Percentiles rank a stretch among this genome's conserved stretches.
These are phyloP conservation scores for Diaporthe vexans DNA, from an alignment of 2,329 filamentous ascomycete species.

Conservation along the genomic window DNA sequence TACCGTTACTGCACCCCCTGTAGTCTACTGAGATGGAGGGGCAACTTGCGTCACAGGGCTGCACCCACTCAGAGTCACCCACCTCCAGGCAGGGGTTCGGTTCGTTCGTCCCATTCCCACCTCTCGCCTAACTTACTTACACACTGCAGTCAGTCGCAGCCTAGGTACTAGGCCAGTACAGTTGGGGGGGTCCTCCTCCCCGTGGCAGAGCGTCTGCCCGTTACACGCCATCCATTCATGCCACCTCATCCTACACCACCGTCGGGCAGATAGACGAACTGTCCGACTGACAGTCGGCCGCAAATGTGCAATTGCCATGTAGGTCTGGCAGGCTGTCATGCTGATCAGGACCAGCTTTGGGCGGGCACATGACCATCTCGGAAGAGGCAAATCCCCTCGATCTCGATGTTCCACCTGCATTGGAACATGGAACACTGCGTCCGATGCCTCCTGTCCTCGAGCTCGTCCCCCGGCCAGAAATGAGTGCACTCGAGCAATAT, in stretches of 20 bases:
- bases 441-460: conserved; percentile 5
- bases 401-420: conserved; percentile 35
- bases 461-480: not conserved
- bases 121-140: not conserved
- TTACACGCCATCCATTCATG: not conserved
- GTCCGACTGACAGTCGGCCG: conserved; percentile 10
- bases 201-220: not conserved
- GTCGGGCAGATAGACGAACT: not conserved
- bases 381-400: conserved; percentile 17
- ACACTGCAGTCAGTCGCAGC: not conserved
- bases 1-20: not conserved
- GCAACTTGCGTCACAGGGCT: conserved; percentile 37
- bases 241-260: not conserved
- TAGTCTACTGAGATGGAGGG: conserved; percentile 18
- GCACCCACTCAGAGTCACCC: conserved; percentile 16
- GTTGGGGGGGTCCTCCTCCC: too few species aligned
- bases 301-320: not conserved
- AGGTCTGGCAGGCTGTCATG: conserved; percentile 33
- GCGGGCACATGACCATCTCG: conserved; percentile 33
- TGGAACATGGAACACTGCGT: not conserved
- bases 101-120: not conserved
- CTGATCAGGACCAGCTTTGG: conserved; percentile 34
- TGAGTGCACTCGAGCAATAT: not conserved
- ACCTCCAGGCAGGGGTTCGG: not conserved
- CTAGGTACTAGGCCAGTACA: too few species aligned